Conservation (phyloP, 768 basidiomycete genomes). For the Termitomyces sp. region DNA sequence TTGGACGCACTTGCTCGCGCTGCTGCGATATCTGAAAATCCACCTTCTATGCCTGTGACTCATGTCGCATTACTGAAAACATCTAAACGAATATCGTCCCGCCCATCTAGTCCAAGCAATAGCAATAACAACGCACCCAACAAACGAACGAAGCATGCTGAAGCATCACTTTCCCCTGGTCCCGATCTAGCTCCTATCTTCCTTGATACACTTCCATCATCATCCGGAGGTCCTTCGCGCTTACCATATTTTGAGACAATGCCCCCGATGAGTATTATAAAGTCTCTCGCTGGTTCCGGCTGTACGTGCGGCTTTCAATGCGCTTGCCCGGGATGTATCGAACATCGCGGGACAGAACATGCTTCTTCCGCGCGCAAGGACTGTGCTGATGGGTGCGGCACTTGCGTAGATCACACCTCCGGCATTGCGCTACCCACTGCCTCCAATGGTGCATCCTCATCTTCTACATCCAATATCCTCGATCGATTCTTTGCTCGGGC, state of each 20-base stretch:
- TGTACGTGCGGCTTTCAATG: constrained; percentile 70
- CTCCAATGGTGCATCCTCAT: constrained; percentile 2
- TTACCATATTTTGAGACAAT: constrained; percentile 50
- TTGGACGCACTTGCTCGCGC: constrained; percentile 32
- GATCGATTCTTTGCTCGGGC: constrained; percentile 65
- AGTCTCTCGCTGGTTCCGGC: constrained; percentile 58
- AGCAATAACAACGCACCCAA: constrained; percentile 14
- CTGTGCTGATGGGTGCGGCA: constrained; percentile 51
- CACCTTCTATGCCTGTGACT: constrained; percentile 11
- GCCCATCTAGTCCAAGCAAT: constrained; percentile 24
- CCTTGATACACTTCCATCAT: constrained; percentile 19
- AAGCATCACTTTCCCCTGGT: constrained; percentile 19
- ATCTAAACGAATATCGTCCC: constrained; percentile 20
- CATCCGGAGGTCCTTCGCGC: constrained; percentile 13
- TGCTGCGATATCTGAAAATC: constrained; percentile 27
- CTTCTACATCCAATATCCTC: constrained; percentile 31
- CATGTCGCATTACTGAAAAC: not conserved
- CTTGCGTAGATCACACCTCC: constrained; percentile 52
- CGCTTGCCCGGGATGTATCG: constrained; percentile 66
- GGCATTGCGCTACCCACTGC: constrained; percentile 38
- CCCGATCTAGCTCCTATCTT: constrained; percentile 48
- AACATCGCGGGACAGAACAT: constrained; percentile 56
- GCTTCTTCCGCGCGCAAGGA: constrained; percentile 39
- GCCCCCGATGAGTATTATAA: constrained; percentile 54
- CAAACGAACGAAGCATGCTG: constrained; percentile 28